These are phyloP conservation scores for Selaginella tamariscina DNA, from an alignment of 75 land plant species.

Conservation along the genomic window DNA sequence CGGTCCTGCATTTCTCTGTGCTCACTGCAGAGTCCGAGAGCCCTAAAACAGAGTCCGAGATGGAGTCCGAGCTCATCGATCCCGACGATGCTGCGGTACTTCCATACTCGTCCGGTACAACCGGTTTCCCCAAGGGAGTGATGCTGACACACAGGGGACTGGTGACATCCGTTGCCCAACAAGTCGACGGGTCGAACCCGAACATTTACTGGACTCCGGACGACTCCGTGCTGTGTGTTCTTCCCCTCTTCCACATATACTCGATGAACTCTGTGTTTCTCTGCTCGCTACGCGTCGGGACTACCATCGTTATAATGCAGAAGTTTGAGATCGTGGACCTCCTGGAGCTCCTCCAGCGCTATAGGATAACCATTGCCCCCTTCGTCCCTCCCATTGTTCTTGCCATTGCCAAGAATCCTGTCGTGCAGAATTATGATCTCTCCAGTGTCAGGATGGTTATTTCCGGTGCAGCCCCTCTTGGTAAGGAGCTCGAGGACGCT, in stretches of 20 bases:
- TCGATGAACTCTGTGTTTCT: slow-evolving; percentile 58
- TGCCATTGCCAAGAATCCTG: slow-evolving; percentile 59
- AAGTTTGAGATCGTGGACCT: slow-evolving; percentile 60
- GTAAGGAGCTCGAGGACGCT: slow-evolving; percentile 79
- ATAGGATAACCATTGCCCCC: slow-evolving; percentile 46
- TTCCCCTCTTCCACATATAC: slow-evolving; percentile 77
- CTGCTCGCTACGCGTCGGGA: slow-evolving; percentile 52
- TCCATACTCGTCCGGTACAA: slow-evolving; percentile 84
- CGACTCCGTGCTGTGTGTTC: slow-evolving; percentile 66
- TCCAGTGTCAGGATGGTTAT: slow-evolving; percentile 53
- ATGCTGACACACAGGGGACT: slow-evolving; percentile 68
- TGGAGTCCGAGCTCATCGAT: slow-evolving; percentile 17
- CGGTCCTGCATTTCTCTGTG: slow-evolving; percentile 29
- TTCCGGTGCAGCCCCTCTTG: slow-evolving; percentile 88
- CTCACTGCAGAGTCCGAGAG: slow-evolving; percentile 26
- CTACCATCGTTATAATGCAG: slow-evolving; percentile 53
- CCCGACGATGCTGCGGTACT: slow-evolving; percentile 56
- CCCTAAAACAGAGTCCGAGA: slow-evolving; percentile 14
- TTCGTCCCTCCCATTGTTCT: slow-evolving; percentile 89
- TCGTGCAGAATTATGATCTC: slow-evolving; percentile 46
- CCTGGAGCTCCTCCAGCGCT: slow-evolving; percentile 38
- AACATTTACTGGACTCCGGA: slow-evolving; percentile 38
- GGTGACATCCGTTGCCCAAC: slow-evolving; percentile 68
- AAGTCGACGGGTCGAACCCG: slow-evolving; percentile 83
- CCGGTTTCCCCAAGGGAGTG: slow-evolving; percentile 85